Evolutionary conservation across 116 monocot species (phyloP).

Genomic region (Dioscorea cayenensis): DNA sequence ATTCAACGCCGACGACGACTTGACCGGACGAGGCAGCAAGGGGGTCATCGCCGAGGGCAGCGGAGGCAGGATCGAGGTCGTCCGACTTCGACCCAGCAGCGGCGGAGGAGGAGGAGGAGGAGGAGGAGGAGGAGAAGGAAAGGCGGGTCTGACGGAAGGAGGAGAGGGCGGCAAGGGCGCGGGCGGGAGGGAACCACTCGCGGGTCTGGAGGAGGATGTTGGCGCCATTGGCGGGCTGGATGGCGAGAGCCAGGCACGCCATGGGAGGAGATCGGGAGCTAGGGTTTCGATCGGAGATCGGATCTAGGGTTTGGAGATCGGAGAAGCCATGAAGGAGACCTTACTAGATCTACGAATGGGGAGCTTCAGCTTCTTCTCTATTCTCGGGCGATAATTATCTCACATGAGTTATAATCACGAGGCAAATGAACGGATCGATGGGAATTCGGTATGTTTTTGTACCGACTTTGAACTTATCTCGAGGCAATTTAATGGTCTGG

Average conservation of each 20-base stretch:
- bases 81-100: constrained; percentile 9
- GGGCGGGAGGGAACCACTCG: constrained; percentile 35
- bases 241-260: constrained; percentile 15
- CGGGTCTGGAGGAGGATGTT: constrained; percentile 23
- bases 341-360: not conserved
- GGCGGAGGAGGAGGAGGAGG: constrained; percentile 12
- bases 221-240: constrained; percentile 6
- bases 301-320: constrained; percentile 1
- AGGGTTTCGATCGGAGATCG: constrained; percentile 3
- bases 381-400: too few relatives aligned
- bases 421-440: too few relatives aligned
- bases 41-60: constrained; percentile 86
- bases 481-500: too few relatives aligned
- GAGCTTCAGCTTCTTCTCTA: not conserved
- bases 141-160: constrained; percentile 54
- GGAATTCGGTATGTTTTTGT: too few relatives aligned
- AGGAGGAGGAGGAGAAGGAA: constrained; percentile 25
- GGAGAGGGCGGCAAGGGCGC: constrained; percentile 33
- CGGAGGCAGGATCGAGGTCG: constrained; percentile 30
- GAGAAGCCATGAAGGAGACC: not conserved
- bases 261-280: constrained; percentile 6
- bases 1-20: constrained; percentile 86
- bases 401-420: too few relatives aligned
- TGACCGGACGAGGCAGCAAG: constrained; percentile 93
- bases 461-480: too few relatives aligned